A percentile compares a stretch with the other conserved stretches of the same genome.
Conservation (phyloP, 257 asterid species). For the Lantana camara region DNA sequence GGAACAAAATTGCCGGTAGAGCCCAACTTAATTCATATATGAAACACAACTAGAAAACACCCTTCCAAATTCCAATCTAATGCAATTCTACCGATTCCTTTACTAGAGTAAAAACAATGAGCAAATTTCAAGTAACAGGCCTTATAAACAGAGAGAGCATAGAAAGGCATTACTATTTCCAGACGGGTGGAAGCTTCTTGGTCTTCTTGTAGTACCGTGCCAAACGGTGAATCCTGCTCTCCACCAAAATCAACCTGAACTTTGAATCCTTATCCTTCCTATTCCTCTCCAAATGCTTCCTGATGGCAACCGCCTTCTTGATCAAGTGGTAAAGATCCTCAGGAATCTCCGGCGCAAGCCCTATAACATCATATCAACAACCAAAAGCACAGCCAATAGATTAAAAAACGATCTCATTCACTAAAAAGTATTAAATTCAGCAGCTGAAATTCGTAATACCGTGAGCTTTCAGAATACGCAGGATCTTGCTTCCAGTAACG, state of each 20-base stretch:
- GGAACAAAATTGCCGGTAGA: too few relatives aligned
- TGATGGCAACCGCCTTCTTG: constrained; percentile 55
- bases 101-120: background rate
- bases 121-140: background rate
- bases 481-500: constrained; percentile 53
- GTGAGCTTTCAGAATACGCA: constrained; percentile 56
- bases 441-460: constrained; percentile 26
- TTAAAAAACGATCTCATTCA: background rate
- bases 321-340: constrained; percentile 56
- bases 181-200: constrained; percentile 62
- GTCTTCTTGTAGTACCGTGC: constrained; percentile 60
- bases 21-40: background rate
- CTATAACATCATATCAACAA: constrained; percentile 23
- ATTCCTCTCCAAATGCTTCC: constrained; percentile 62
- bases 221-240: constrained; percentile 56
- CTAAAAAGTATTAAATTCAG: background rate
- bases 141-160: background rate
- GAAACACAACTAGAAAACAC: background rate
- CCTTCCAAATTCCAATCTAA: background rate
- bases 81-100: background rate
- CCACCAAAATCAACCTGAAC: constrained; percentile 53
- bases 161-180: constrained; percentile 48
- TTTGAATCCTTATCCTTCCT: constrained; percentile 55
- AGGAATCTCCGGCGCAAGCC: constrained; percentile 56
- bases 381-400: background rate